Evolutionary conservation across 345 rosid species (phyloP), one percentile per base, ranked within the genome.

Genomic region (Euphorbia tirucalli): DNA sequence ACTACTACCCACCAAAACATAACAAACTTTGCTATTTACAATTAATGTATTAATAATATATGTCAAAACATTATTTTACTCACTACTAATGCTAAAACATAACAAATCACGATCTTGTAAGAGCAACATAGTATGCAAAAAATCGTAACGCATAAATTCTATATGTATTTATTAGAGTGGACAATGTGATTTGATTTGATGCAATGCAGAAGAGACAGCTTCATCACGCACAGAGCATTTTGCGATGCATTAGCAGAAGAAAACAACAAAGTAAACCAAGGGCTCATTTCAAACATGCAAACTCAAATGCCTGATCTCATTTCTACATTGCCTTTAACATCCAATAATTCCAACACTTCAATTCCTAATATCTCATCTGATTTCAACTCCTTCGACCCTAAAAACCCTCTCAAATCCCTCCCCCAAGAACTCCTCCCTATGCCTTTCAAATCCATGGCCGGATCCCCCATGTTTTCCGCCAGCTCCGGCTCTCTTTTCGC

Each of bases 211-310:
- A 83, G 88, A 65, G 93, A 89, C 24, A 85, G 89, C 73, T 89
- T 87, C 81, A 85, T 89, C 27, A 87, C 91, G 44, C 93, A 87
- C 73, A 83, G 93, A 63, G 93, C 93, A 1, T 89, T 89, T 66
- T 89, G 93, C 31, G 93, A 89, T 41, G 93, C 93, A 46, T 62
- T 89, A 43, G 85, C 93, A 2, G 91, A 89, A 79, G 93, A 89
- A 66, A 89, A 89, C 84, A 89, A 73, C 83, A 86, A 87, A 81
- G 86, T 87, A 62, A 89, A 86, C 84, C 88, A 87, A 80, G 87
- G 80, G 44, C 63, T 79, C 28, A 79, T 81, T 72, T 30, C 73
- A 72, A 70, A 66, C 66, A 69, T 63, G 18, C 85, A 77, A 61
- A 71, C 74, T 68, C 88, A 81, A 56, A 79, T 87, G 82, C 78